phyloP scores from a whole-genome alignment of 495 filamentous ascomycete genomes.

The Aspergillus homomorphus region DNA sequence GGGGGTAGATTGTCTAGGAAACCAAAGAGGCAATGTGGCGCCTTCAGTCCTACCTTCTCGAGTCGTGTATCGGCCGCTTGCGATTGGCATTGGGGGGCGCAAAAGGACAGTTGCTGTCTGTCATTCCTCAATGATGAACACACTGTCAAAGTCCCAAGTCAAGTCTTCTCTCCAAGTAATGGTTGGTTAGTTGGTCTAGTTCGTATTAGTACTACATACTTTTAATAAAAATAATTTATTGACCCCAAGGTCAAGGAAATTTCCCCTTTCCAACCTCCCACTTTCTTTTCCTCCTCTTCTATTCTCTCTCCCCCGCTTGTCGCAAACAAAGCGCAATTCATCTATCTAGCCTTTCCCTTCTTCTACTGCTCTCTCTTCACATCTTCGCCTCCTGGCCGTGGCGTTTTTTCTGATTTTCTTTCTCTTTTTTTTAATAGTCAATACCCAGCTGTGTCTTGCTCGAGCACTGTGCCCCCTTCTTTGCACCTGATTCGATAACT shows the following conservation, averaged over 20 bases:
- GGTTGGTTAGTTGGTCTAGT: neutral
- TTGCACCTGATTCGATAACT: neutral
- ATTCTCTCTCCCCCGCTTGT: slow-evolving; percentile 3
- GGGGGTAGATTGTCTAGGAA: slow-evolving; percentile 5
- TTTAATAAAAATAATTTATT: neutral
- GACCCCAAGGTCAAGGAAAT: neutral
- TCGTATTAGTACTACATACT: slow-evolving; percentile 3
- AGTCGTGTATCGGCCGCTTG: slow-evolving; percentile 10
- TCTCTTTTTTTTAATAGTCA: neutral
- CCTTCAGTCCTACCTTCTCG: slow-evolving; percentile 12
- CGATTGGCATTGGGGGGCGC: slow-evolving; percentile 12
- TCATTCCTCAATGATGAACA: slow-evolving; percentile 15
- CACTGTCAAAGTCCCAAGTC: slow-evolving; percentile 7
- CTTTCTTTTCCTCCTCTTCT: neutral
- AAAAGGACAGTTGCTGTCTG: slow-evolving; percentile 16
- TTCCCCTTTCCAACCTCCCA: neutral
- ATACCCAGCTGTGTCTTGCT: neutral
- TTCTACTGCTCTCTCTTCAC: slow-evolving; percentile 20
- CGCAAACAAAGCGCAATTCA: slow-evolving; percentile 7
- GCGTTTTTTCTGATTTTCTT: neutral
- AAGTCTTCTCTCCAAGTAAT: neutral
- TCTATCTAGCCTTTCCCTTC: slow-evolving; percentile 13
- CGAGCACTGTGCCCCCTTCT: neutral
- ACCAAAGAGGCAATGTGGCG: slow-evolving; percentile 12
- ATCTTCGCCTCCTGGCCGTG: slow-evolving; percentile 4